phyloP scores from a whole-genome alignment of 768 basidiomycete genomes.

The Tylopilus plumbeoviolaceoides region DNA sequence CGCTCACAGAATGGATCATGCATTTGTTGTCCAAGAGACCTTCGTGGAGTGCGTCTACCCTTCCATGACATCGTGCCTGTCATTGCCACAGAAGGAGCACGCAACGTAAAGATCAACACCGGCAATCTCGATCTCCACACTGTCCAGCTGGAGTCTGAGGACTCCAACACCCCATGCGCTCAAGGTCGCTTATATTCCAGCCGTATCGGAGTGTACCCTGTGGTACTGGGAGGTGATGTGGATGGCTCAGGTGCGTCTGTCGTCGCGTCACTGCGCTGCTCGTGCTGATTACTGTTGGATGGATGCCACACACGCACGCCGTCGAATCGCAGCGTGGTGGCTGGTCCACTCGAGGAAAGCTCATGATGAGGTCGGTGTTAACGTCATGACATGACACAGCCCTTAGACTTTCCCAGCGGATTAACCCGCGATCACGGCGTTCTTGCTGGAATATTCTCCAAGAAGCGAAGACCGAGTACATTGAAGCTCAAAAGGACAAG shows the following conservation, averaged over 20 bases:
- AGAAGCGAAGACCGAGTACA: conserved; percentile 52
- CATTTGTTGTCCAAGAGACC: conserved; percentile 61
- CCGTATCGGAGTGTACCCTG: too few species aligned
- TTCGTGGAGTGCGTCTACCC: conserved; percentile 47
- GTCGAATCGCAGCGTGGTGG: conserved; percentile 16
- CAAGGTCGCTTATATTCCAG: too few species aligned
- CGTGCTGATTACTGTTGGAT: conserved; percentile 32
- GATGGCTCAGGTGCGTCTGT: conserved; percentile 29
- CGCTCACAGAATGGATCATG: conserved; percentile 60
- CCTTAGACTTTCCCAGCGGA: conserved; percentile 37
- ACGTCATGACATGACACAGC: background rate
- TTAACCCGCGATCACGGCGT: conserved; percentile 42
- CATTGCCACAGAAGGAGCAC: conserved; percentile 32
- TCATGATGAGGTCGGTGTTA: conserved; percentile 19
- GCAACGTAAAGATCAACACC: conserved; percentile 52
- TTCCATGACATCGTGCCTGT: background rate
- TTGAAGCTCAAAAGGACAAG: conserved; percentile 45
- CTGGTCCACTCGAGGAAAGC: conserved; percentile 18
- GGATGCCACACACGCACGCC: conserved; percentile 16
- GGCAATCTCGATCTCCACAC: conserved; percentile 31
- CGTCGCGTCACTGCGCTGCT: conserved; percentile 34
- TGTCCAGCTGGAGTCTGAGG: conserved; percentile 19
- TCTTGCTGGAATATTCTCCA: conserved; percentile 52
- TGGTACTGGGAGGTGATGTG: too few species aligned
- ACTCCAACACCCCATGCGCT: too few species aligned